Evolutionary conservation across 352 stramenopile genomes (phyloP).

Genomic region (Salisapilia sapeloensis): DNA sequence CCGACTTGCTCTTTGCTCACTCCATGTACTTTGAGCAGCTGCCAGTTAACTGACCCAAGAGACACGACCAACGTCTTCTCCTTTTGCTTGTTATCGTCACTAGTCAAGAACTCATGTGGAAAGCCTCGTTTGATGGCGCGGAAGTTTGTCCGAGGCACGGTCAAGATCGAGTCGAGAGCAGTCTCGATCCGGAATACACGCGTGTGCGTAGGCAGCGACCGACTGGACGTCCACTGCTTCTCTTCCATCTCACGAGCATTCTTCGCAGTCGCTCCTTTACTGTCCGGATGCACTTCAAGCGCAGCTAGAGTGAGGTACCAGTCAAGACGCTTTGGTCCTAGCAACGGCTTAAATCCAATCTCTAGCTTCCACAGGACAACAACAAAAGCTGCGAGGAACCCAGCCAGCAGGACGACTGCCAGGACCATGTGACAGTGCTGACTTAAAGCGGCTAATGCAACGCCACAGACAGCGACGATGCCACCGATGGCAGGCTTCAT

Average conservation of each 20-base stretch:
- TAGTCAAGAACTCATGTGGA: constrained; percentile 7
- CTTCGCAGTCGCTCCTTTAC: constrained; percentile 2
- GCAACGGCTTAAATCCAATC: constrained; percentile 7
- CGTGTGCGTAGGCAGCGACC: constrained; percentile 3
- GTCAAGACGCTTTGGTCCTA: constrained; percentile 8
- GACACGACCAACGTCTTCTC: constrained; percentile 7
- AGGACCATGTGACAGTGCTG: too few species aligned
- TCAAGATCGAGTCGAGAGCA: constrained; percentile 17
- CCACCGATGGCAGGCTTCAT: constrained; percentile 3
- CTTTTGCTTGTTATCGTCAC: constrained; percentile 8
- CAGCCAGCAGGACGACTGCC: constrained; percentile 1
- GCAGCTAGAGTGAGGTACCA: constrained; percentile 18
- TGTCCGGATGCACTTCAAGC: constrained; percentile 9
- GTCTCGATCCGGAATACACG: constrained; percentile 15
- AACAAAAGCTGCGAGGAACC: constrained; percentile 2
- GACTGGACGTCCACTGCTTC: background rate
- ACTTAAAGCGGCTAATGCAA: too few species aligned
- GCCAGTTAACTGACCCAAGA: constrained; percentile 6
- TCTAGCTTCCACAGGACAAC: constrained; percentile 9
- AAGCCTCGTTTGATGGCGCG: constrained; percentile 20
- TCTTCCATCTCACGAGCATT: constrained; percentile 1
- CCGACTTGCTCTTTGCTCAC: constrained; percentile 11
- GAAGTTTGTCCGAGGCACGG: constrained; percentile 10
- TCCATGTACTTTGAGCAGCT: constrained; percentile 7
- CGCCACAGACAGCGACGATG: constrained; percentile 1